Percentiles rank a stretch among this genome's conserved stretches.
Conservation (phyloP, 345 rosid species). For the Barbarea vulgaris region DNA sequence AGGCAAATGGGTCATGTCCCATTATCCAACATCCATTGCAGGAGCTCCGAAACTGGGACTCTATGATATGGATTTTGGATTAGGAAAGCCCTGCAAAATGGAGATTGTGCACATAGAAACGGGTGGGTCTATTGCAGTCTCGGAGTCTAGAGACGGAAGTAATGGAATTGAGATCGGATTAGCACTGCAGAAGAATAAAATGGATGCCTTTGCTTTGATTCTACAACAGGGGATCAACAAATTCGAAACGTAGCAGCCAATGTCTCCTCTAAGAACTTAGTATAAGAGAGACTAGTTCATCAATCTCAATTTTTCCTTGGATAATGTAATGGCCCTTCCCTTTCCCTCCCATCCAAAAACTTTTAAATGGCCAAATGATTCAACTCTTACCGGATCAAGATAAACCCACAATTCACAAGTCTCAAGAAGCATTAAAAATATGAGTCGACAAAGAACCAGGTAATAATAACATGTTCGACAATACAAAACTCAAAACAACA, state of each 20-base stretch:
- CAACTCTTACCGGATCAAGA: not conserved
- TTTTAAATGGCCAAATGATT: not conserved
- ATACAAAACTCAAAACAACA: not conserved
- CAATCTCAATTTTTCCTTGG: not conserved
- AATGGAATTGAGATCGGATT: constrained; percentile 32
- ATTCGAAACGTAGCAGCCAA: not conserved
- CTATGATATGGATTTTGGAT: constrained; percentile 31
- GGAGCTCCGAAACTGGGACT: constrained; percentile 45
- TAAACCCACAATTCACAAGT: no score
- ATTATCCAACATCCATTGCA: constrained; percentile 17
- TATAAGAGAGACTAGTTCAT: no score
- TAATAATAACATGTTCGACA: no score
- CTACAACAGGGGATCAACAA: not conserved
- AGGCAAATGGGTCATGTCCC: constrained; percentile 29
- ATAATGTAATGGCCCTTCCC: not conserved
- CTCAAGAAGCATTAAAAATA: no score
- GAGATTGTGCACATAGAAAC: constrained; percentile 34
- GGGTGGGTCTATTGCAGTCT: constrained; percentile 31
- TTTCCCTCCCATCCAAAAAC: not conserved
- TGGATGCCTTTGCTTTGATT: not conserved
- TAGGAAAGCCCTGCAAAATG: constrained; percentile 31
- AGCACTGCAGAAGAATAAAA: constrained; percentile 18
- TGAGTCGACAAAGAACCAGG: no score
- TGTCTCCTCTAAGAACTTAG: not conserved
- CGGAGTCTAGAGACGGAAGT: constrained; percentile 18